Evolutionary conservation across 2,329 filamentous ascomycete genomes (phyloP).

Genomic region (Boeremia lycopersici): DNA sequence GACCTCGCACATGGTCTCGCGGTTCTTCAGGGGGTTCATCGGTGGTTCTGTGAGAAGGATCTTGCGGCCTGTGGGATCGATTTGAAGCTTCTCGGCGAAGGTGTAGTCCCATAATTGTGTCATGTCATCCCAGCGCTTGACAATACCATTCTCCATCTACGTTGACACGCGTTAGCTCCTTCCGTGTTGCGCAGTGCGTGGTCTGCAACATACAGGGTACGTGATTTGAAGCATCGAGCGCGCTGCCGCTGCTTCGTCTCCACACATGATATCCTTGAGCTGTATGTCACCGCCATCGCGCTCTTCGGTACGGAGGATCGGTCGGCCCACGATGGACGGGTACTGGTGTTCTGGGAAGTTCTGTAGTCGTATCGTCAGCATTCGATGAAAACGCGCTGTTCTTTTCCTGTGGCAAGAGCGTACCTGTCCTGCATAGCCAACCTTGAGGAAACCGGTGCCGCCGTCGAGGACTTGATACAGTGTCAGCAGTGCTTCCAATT

Average conservation of each 20-base stretch:
- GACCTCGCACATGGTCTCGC: conserved; percentile 97
- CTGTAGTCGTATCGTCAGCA: conserved; percentile 51
- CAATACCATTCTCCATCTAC: conserved; percentile 98
- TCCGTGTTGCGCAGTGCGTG: conserved; percentile 18
- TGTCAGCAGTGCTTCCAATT: conserved; percentile 35
- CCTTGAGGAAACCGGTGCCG: conserved; percentile 99
- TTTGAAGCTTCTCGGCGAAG: conserved; percentile 94
- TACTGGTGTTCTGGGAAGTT: conserved; percentile 99
- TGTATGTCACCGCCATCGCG: conserved; percentile 70
- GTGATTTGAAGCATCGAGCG: conserved; percentile 98
- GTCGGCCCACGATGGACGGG: conserved; percentile 96
- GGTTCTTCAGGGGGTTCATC: conserved; percentile 96
- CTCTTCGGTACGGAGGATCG: conserved; percentile 96
- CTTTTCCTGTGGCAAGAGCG: conserved; percentile 26
- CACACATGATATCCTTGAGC: conserved; percentile 99
- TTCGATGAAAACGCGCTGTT: not conserved
- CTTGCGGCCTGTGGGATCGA: conserved; percentile 90
- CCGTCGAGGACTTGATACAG: conserved; percentile 85
- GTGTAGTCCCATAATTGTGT: conserved; percentile 99
- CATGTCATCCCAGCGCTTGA: conserved; percentile 99
- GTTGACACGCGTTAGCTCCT: conserved; percentile 37
- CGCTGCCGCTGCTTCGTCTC: conserved; percentile 94
- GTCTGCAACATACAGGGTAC: conserved; percentile 71
- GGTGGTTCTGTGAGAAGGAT: conserved; percentile 96
- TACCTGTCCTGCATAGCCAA: conserved; percentile 93